A percentile compares a stretch with the other conserved stretches of the same genome.
Evolutionary conservation across 2,329 filamentous ascomycete genomes (phyloP).

Genomic region (Penicillium janthinellum): DNA sequence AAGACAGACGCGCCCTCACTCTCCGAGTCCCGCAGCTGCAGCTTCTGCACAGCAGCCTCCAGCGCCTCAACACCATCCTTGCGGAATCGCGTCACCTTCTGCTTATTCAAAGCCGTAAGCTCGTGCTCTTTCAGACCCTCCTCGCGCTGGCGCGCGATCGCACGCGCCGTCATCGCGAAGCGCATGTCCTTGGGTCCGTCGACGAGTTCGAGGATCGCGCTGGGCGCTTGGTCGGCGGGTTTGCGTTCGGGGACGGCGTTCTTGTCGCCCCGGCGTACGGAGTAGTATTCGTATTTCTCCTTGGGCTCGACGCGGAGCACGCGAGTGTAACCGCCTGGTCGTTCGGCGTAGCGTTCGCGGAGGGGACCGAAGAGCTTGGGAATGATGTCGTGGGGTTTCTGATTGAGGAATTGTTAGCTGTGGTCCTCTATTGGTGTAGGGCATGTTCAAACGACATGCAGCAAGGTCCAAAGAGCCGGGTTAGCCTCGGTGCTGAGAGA

Average conservation of each 20-base stretch:
- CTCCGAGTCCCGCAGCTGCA: constrained; percentile 56
- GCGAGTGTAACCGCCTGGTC: constrained; percentile 92
- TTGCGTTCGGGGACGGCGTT: constrained; percentile 21
- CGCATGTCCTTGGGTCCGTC: constrained; percentile 93
- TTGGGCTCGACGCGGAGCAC: constrained; percentile 89
- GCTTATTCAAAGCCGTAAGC: constrained; percentile 74
- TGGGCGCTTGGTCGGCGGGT: constrained; percentile 76
- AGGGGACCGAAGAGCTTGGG: constrained; percentile 88
- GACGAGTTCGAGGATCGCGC: constrained; percentile 90
- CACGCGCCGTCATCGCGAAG: constrained; percentile 88
- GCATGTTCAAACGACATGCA: background rate
- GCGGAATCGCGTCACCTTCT: constrained; percentile 79
- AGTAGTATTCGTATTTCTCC: constrained; percentile 51
- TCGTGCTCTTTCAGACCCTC: constrained; percentile 62
- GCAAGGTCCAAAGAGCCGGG: background rate
- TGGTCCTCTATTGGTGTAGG: background rate
- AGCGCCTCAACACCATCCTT: constrained; percentile 67
- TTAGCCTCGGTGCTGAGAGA: background rate
- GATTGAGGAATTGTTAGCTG: background rate
- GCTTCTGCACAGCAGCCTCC: constrained; percentile 59
- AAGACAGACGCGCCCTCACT: constrained; percentile 31
- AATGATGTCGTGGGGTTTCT: constrained; percentile 53
- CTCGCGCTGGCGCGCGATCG: constrained; percentile 64
- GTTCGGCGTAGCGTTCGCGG: constrained; percentile 72
- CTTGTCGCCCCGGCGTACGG: constrained; percentile 20